These are phyloP conservation scores for Gardenia jasminoides DNA, from an alignment of 257 asterid genomes.

Conservation along the genomic window DNA sequence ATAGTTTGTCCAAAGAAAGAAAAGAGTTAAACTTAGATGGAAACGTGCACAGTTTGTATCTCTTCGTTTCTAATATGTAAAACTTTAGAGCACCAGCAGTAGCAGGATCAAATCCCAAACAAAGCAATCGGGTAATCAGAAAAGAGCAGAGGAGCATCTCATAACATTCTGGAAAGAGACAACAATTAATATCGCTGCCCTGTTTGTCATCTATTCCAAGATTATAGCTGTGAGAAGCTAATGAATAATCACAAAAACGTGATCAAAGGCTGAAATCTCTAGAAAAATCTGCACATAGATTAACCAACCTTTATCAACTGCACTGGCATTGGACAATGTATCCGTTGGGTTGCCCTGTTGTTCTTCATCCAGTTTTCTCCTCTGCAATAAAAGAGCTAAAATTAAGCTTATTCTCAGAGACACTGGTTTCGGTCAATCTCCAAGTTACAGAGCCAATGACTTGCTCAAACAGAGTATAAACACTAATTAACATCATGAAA, in stretches of 20 bases:
- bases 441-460: background rate
- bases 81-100: background rate
- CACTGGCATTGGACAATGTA: constrained; percentile 30
- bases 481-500: background rate
- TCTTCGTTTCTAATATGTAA: too few species aligned
- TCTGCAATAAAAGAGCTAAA: constrained; percentile 35
- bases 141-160: background rate
- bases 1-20: background rate
- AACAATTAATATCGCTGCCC: too few species aligned
- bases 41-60: too few species aligned
- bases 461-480: too few species aligned
- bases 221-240: background rate
- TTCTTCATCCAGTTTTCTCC: constrained; percentile 39
- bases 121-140: background rate
- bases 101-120: background rate
- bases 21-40: background rate
- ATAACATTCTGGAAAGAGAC: background rate
- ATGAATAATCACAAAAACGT: background rate
- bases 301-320: constrained; percentile 40
- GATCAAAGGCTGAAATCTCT: background rate
- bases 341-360: constrained; percentile 41
- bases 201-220: background rate
- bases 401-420: background rate
- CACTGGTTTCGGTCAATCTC: background rate
- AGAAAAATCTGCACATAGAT: background rate